Conservation (phyloP, 345 rosid genomes). For the Boechera divaricarpa region DNA sequence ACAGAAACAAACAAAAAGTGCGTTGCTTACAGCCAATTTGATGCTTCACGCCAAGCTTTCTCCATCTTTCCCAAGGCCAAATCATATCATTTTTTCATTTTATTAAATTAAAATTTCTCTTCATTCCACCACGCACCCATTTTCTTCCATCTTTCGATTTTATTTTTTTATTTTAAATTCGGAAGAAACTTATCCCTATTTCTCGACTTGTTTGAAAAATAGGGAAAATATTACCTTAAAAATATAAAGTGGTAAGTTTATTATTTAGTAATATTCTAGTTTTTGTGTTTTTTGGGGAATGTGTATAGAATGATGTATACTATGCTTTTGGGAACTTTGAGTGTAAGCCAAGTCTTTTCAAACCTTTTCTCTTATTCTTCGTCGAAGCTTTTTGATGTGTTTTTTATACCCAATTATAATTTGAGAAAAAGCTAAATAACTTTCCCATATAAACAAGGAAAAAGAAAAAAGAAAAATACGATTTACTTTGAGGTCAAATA, state of each 20-base stretch:
- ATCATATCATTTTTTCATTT: slow-evolving; percentile 26
- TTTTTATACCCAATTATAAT: slow-evolving; percentile 30
- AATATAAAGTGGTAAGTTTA: slow-evolving; percentile 5
- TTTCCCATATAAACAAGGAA: slow-evolving; percentile 27
- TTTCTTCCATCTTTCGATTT: slow-evolving; percentile 13
- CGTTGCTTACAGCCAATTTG: slow-evolving; percentile 39
- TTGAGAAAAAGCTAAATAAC: slow-evolving; percentile 39
- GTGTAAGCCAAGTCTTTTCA: slow-evolving; percentile 18
- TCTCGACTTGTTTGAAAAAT: slow-evolving; percentile 8
- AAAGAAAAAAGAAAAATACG: not conserved
- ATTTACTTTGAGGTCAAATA: not conserved
- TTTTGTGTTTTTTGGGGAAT: slow-evolving; percentile 23
- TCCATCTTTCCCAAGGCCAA: slow-evolving; percentile 46
- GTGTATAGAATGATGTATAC: slow-evolving; percentile 37
- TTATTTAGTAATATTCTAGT: not conserved
- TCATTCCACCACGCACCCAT: slow-evolving; percentile 31
- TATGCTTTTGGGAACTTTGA: slow-evolving; percentile 27
- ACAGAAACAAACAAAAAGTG: slow-evolving; percentile 40
- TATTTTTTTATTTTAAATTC: not conserved
- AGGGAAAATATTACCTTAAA: slow-evolving; percentile 14
- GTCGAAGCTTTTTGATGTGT: slow-evolving; percentile 40
- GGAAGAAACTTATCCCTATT: not conserved
- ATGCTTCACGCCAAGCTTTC: slow-evolving; percentile 46
- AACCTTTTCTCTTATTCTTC: slow-evolving; percentile 38
- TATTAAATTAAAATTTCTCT: slow-evolving; percentile 9